Conservation (phyloP, 2,329 filamentous ascomycete genomes). For the Parastagonospora nodorum region DNA sequence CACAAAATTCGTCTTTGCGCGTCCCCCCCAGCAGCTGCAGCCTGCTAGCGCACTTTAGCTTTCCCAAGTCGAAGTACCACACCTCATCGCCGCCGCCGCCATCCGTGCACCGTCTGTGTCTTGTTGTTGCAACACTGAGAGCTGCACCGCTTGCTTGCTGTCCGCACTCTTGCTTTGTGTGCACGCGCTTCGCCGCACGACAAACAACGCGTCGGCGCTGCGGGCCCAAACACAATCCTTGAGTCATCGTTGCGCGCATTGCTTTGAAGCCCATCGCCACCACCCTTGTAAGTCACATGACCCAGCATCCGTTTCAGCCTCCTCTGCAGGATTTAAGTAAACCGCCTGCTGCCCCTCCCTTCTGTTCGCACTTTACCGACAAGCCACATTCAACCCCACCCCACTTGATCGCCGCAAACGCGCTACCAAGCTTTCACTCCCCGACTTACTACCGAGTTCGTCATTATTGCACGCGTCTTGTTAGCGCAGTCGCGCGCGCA, state of each 20-base stretch:
- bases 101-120: conserved; percentile 28
- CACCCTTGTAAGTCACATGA: conserved; percentile 43
- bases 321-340: conserved; percentile 24
- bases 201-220: conserved; percentile 31
- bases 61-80: background rate
- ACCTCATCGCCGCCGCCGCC: conserved; percentile 11
- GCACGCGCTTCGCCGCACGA: conserved; percentile 22
- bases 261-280: conserved; percentile 31
- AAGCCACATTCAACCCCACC: conserved; percentile 20
- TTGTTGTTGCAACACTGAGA: conserved; percentile 29
- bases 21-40: conserved; percentile 21
- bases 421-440: conserved; percentile 12
- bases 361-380: conserved; percentile 16
- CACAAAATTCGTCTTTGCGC: conserved; percentile 6
- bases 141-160: conserved; percentile 20
- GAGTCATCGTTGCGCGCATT: conserved; percentile 33
- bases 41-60: conserved; percentile 19
- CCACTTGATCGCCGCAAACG: conserved; percentile 17
- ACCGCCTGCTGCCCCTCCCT: conserved; percentile 26
- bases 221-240: conserved; percentile 13
- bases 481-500: conserved; percentile 21
- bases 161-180: conserved; percentile 17
- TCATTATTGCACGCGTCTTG: conserved; percentile 19
- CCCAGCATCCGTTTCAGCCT: conserved; percentile 31
- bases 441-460: background rate